Evolutionary conservation across 1,284 basidiomycete species (phyloP), one percentile per base, ranked within the genome.

Genomic region (Moesziomyces globuligerus): DNA sequence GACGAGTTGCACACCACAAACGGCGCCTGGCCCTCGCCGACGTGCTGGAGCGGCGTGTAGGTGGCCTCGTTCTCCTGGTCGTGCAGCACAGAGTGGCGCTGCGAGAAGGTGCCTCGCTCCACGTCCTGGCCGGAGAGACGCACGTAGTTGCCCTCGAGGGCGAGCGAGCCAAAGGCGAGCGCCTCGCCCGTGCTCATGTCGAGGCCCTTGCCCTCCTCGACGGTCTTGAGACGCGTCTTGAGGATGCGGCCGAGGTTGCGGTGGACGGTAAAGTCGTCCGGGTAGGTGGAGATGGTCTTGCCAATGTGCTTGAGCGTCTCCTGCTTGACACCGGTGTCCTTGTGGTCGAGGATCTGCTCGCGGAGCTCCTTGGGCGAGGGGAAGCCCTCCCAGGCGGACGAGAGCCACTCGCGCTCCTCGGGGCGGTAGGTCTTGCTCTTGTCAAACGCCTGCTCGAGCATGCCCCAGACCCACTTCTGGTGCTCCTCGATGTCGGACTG

Each of bases 111-210:
- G 54, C 96, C 96, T 83, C 96, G 91, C 85, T 99, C 96, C 52
- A 98, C 95, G 84, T 98, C 96, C 85, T 99, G 96, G 43, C 96
- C 96, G 1, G 94, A 97, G 3, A 98, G 86, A 78, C 96, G 92
- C 51, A 99, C 91, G 82, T 98, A 93, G 57, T 90, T 91, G 79
- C 92, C 91, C 85, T 98, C 94, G 44, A 95, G 86, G 28, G 91
- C 91, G 48, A 98, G 89, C 15, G 93, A 88, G 66, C 95, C 96
- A 79, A 98, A 93, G 0, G 96, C 96, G 53, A 99, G 89, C 0
- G 96, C 93, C 85, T 99, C 96, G 62, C 94, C 95, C n/a, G 96
- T 99, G 17, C 93, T 91, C 94, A 95, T 98, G 84, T 99, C 96
- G 77, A 98, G 96, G 84, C 91, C 91, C 72, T 85, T 86, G 65